Evolutionary conservation across 768 basidiomycete genomes (phyloP).

Genomic region (Kwoniella sp.): DNA sequence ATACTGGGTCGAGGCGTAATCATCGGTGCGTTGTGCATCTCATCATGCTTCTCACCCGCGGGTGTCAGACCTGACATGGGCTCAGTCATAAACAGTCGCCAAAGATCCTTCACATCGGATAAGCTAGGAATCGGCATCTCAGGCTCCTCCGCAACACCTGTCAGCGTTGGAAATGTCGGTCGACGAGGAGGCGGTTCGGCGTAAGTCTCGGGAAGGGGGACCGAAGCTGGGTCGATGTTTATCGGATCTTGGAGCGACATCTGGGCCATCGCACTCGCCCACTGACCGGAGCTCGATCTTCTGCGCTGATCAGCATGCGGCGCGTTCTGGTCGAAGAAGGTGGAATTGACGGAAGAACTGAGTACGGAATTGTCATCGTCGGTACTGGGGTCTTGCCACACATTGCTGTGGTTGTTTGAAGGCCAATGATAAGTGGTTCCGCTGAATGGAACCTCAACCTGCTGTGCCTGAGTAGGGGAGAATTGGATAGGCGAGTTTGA

Average conservation of each 20-base stretch:
- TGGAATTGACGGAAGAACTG: conserved; percentile 22
- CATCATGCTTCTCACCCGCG: conserved; percentile 16
- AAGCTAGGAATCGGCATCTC: conserved; percentile 36
- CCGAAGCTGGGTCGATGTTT: conserved; percentile 2
- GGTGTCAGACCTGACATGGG: conserved; percentile 39
- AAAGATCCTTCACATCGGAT: conserved; percentile 51
- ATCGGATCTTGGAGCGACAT: conserved; percentile 44
- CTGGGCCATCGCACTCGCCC: conserved; percentile 47
- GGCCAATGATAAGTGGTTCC: conserved; percentile 7
- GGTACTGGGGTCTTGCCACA: conserved; percentile 25
- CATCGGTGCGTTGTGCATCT: conserved; percentile 3
- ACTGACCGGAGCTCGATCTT: conserved; percentile 39
- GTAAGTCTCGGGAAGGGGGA: conserved; percentile 12
- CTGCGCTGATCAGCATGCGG: conserved; percentile 19
- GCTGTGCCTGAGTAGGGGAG: conserved; percentile 14
- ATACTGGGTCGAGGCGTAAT: conserved; percentile 38
- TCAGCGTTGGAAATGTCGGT: conserved; percentile 29
- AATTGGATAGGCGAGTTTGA: conserved; percentile 1
- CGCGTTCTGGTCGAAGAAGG: conserved; percentile 15
- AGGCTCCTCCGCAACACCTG: conserved; percentile 11
- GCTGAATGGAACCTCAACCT: conserved; percentile 2
- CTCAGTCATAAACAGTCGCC: conserved; percentile 51
- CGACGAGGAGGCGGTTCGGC: conserved; percentile 8
- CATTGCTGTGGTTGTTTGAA: neutral
- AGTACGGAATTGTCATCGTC: conserved; percentile 15